Evolutionary conservation across 306 rosid genomes (phyloP).

Genomic region (Sphenostylis stenocarpa): DNA sequence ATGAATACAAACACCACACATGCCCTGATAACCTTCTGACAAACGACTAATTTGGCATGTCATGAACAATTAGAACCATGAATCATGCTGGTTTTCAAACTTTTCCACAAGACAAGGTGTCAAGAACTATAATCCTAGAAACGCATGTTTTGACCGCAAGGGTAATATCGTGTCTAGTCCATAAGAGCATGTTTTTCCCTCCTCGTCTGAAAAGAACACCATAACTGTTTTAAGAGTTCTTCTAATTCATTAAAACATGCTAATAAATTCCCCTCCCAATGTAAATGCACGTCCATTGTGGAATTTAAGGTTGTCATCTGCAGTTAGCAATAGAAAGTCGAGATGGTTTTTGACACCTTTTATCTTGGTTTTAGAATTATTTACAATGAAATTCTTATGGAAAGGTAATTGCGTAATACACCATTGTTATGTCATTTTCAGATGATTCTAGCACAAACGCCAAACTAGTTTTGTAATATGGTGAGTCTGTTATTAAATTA

Average conservation of each 20-base stretch:
- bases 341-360: background rate
- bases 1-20: slow-evolving; percentile 1
- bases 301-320: background rate
- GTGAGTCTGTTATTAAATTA: no score
- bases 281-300: background rate
- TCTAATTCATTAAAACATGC: background rate
- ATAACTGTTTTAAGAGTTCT: slow-evolving; percentile 10
- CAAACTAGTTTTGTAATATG: background rate
- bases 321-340: background rate
- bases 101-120: slow-evolving; percentile 8
- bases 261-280: no score
- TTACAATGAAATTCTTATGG: background rate
- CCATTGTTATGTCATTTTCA: slow-evolving; percentile 12
- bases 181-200: slow-evolving; percentile 21
- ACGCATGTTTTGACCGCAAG: slow-evolving; percentile 27
- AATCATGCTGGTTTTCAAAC: slow-evolving; percentile 11
- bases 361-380: background rate
- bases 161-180: slow-evolving; percentile 33
- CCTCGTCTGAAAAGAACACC: slow-evolving; percentile 1
- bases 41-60: slow-evolving; percentile 29
- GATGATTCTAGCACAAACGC: background rate
- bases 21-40: background rate
- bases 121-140: slow-evolving; percentile 4
- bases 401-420: background rate
- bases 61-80: slow-evolving; percentile 1